Evolutionary conservation across 306 rosid genomes (phyloP).

Genomic region (Cicer bijugum): DNA sequence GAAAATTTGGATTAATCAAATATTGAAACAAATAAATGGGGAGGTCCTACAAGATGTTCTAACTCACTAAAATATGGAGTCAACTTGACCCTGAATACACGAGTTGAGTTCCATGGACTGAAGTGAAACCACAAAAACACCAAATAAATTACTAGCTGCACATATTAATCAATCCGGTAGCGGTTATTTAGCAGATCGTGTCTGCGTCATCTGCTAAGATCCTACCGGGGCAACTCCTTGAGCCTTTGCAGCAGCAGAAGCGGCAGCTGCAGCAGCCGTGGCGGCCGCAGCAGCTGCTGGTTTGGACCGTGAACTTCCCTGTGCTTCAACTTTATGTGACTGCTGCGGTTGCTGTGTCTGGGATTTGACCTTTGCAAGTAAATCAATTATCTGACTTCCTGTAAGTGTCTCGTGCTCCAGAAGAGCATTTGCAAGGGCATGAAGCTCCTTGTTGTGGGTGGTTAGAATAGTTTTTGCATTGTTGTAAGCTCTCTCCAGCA

Average conservation of each 20-base stretch:
- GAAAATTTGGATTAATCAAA: neutral
- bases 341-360: conserved; percentile 55
- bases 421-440: conserved; percentile 85
- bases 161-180: conserved; percentile 50
- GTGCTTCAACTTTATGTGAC: conserved; percentile 49
- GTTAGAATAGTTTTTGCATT: conserved; percentile 88
- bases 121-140: conserved; percentile 44
- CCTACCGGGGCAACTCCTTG: conserved; percentile 70
- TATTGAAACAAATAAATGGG: conserved; percentile 27
- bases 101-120: conserved; percentile 47
- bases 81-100: conserved; percentile 41
- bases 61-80: conserved; percentile 41
- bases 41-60: conserved; percentile 34
- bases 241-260: conserved; percentile 78
- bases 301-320: conserved; percentile 63
- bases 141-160: conserved; percentile 58
- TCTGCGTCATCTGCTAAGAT: conserved; percentile 52
- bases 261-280: conserved; percentile 74
- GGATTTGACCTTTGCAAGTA: conserved; percentile 64
- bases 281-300: conserved; percentile 75
- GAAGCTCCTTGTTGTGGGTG: conserved; percentile 74
- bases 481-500: conserved; percentile 73
- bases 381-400: conserved; percentile 67
- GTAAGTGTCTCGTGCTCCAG: conserved; percentile 80
- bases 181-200: conserved; percentile 28